Base-by-base conservation (phyloP, 2,329 filamentous ascomycete genomes). In the Bipolaris cookei region DNA sequence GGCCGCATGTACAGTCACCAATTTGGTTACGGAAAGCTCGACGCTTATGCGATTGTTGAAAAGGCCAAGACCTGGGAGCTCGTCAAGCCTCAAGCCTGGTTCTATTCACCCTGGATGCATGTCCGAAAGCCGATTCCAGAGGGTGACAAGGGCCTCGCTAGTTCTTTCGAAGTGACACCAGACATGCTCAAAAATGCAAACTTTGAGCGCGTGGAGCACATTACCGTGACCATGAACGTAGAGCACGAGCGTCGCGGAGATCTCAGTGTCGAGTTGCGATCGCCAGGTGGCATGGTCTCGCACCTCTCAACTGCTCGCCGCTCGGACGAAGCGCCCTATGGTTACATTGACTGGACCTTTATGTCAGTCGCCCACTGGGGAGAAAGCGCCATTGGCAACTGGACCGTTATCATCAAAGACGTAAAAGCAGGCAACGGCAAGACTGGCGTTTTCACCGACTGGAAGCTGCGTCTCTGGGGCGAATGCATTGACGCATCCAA, bases 331-430 rank as follows among this genome's bases (percentile, higher is more conserved):
- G 84, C 83, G 34, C 73, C 79, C 0, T 77, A 79, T 20, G 95
- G 95, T 7, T 99, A 98, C 74, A 80, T 88, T 35, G 92, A 98
- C 78, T 99, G 95, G 95, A 98, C 94, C 0, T 99, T 99, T 70
- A 99, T 99, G 95, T 96, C 89, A 60, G 95, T 99, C 35, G 93
- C 89, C 62, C 95, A 99, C 75, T 99, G 93, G 92, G 95, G 95
- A 46, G 95, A 99, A 77, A 84, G 84, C 41, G 93, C 92, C 57
- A 77, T 93, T 55, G 95, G 95, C 50, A 93, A 86, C 20, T 99
- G 95, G 95, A 96, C 90, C 0, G 84, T 99, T 37, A 81, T 97
- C 48, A 87, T 98, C 69, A 95, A 92, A 69, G 95, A 99, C 73
- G 90, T 89, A 18, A 81, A 86, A 16, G 46, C 65, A 23, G 84